Evolutionary conservation across 1,139 yeast genomes (phyloP), one percentile per base, ranked within the genome.

Genomic region (Hanseniaspora gamundiae): DNA sequence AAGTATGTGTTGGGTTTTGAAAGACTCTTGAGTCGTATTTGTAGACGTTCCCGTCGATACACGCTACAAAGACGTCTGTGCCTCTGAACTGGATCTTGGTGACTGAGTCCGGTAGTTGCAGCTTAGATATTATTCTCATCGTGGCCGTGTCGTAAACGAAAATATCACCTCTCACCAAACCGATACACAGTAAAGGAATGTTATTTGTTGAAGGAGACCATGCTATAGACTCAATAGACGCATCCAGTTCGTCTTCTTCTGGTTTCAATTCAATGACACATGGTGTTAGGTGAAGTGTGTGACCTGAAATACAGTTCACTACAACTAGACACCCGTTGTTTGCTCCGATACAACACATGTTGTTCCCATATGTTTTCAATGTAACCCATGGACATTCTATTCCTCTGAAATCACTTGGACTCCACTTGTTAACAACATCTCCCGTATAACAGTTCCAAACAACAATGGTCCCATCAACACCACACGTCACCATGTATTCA

Each of bases 1-100:
- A 94, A 31, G 71, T 80, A 67, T 81, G 83, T 44, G 80, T 61
- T 52, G 76, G 79, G 47, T 71, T 74, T 46, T 91, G 86, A 45
- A 95, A 94, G 2, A 87, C 80, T 66, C 95, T 78, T 9, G 83
- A 79, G 62, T 93, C 97, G 83, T 88, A 87, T 61, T 81, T 79
- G 63, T 80, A 80, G 35, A 91, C 74, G 53, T 75, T 76, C 44
- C 97, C 96, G 58, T 87, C 83, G 78, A 86, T 84, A 46, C 84
- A 76, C 3, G 87, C 71, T 1, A 83, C 93, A 36, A 83, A 65
- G 67, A 42, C 71, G 56, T 88, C 80, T 2, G 73, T 60, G 26
- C 74, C 69, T 20, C 22, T 40, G 35, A 22, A 31, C n/a, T 7
- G 24, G 5, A n/a, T 35, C 41, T 82, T 80, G 13, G 98, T 93